These are phyloP conservation scores for Populus deltoides DNA, from an alignment of 345 rosid genomes.

Conservation along the genomic window DNA sequence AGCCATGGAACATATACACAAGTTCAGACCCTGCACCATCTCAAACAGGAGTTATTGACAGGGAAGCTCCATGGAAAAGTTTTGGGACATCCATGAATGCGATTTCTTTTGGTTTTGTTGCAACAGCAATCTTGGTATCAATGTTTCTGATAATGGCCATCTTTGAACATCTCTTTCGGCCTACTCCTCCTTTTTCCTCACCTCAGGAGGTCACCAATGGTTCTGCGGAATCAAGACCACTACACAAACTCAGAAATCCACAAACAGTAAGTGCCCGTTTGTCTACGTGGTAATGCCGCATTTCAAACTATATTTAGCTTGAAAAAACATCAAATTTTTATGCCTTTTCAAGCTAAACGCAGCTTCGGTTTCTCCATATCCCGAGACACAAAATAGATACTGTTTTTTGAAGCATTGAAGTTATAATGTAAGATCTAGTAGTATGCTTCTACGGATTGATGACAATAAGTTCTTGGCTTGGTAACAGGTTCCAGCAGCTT, in stretches of 20 bases:
- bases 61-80: slow-evolving; percentile 57
- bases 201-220: slow-evolving; percentile 30
- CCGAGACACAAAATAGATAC: too few species aligned
- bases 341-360: too few species aligned
- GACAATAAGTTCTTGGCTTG: not conserved
- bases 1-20: slow-evolving; percentile 57
- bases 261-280: slow-evolving; percentile 38
- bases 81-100: slow-evolving; percentile 75
- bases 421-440: not conserved
- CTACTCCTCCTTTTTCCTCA: slow-evolving; percentile 57
- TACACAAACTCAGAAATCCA: slow-evolving; percentile 37
- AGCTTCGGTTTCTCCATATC: too few species aligned
- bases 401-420: not conserved
- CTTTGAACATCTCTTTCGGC: slow-evolving; percentile 80
- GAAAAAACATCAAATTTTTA: too few species aligned
- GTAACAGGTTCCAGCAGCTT: slow-evolving; percentile 40
- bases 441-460: not conserved
- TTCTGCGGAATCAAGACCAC: slow-evolving; percentile 27
- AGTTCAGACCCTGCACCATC: slow-evolving; percentile 41
- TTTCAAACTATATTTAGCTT: too few species aligned
- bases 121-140: slow-evolving; percentile 87
- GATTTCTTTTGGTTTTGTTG: slow-evolving; percentile 82
- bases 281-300: too few species aligned
- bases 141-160: slow-evolving; percentile 95
- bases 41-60: slow-evolving; percentile 22